phyloP scores from a whole-genome alignment of 78 protist species.

The Planoprotostelium fungivorum region DNA sequence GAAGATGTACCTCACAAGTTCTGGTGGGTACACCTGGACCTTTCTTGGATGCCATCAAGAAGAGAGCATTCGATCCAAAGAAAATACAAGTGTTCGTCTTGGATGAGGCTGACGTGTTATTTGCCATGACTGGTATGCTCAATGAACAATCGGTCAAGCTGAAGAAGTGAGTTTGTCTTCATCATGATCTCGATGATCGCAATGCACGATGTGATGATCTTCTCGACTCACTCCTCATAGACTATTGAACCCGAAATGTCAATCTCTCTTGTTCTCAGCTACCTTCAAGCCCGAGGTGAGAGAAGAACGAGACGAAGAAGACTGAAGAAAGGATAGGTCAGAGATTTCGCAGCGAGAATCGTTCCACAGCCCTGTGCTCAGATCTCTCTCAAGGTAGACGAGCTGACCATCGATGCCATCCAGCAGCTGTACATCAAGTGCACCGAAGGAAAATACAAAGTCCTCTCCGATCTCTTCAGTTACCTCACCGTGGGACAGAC shows the following conservation, averaged over 20 bases:
- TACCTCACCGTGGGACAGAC: conserved; percentile 72
- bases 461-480: conserved; percentile 72
- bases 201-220: no score
- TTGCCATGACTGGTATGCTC: conserved; percentile 26
- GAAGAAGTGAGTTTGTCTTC: background rate
- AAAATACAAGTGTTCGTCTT: conserved; percentile 56
- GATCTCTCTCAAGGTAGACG: conserved; percentile 59
- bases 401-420: conserved; percentile 78
- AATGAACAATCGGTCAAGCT: conserved; percentile 42
- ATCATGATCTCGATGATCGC: background rate
- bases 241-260: background rate
- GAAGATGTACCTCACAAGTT: conserved; percentile 36
- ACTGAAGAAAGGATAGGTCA: background rate
- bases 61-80: conserved; percentile 11
- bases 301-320: no score
- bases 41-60: conserved; percentile 10
- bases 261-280: background rate
- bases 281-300: background rate
- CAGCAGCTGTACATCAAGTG: conserved; percentile 73
- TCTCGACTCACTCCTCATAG: background rate
- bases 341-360: conserved; percentile 6
- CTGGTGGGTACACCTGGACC: conserved; percentile 91
- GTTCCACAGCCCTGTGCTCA: conserved; percentile 53
- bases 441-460: conserved; percentile 41
- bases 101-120: conserved; percentile 82